Evolutionary conservation across 805 yeast genomes (phyloP).

Genomic region (Metschnikowia santaceciliae): DNA sequence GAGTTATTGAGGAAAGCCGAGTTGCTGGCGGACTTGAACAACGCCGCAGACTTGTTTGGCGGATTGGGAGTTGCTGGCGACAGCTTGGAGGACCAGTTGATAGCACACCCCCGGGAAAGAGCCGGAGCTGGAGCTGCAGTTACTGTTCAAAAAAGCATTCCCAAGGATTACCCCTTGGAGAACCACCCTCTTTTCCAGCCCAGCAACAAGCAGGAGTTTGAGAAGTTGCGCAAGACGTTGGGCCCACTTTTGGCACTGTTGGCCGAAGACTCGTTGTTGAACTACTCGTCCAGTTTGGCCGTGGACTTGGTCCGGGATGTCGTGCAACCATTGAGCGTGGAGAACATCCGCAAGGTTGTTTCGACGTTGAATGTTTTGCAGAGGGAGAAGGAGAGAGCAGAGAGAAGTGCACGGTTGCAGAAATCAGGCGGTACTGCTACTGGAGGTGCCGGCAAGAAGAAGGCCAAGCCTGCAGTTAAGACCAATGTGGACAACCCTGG

Average conservation of each 20-base stretch:
- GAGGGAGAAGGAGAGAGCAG: conserved; percentile 84
- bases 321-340: conserved; percentile 74
- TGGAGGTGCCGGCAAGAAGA: conserved; percentile 94
- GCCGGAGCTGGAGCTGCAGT: conserved; percentile 29
- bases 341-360: conserved; percentile 77
- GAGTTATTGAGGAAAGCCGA: conserved; percentile 79
- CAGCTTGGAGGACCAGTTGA: conserved; percentile 30
- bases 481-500: conserved; percentile 44
- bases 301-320: conserved; percentile 84
- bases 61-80: conserved; percentile 53
- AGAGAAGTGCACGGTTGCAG: conserved; percentile 80
- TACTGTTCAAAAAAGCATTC: conserved; percentile 32
- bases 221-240: conserved; percentile 68
- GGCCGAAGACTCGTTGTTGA: conserved; percentile 56
- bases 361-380: conserved; percentile 77
- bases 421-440: conserved; percentile 81
- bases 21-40: conserved; percentile 78
- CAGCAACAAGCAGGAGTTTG: conserved; percentile 71
- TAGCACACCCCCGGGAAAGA: conserved; percentile 52
- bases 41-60: conserved; percentile 89
- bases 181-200: conserved; percentile 83
- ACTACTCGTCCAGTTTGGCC: conserved; percentile 72
- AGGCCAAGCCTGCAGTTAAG: conserved; percentile 77
- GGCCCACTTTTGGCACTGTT: conserved; percentile 57
- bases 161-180: conserved; percentile 58